Base-by-base conservation (phyloP, 225 moss, liverwort and hornwort genomes). In the Pseudoscleropodium purum region DNA sequence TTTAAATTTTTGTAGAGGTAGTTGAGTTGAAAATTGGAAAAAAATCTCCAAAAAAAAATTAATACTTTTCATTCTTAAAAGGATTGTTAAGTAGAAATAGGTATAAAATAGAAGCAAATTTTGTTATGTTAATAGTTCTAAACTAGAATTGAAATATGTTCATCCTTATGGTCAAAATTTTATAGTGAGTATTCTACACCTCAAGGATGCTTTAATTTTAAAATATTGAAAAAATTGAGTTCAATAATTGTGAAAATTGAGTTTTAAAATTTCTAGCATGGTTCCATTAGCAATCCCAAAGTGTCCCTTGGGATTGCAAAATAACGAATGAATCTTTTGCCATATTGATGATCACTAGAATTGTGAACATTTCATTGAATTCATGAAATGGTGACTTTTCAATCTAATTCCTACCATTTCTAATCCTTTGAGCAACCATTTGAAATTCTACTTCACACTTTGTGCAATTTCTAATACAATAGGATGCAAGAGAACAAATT, bases 111-210 rank as follows among this genome's bases (percentile, higher is more conserved):
- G 18, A 47, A 30, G 4, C 1, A 18, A 18, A 30, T 18, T 11
- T 5, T 17, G 11, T 47, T 6, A 47, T 29, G 2, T 10, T 18
- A 30, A 75, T 18, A 11, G 7, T 31, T 75, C 4, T 75, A 10
- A 75, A 30, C 0, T 29, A 8, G 2, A 11, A 18, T 18, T 47
- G 47, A 75, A 75, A 6, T 30, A 75, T 18, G 11, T 30, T 30
- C 2, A 75, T 47, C 2, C 11, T 30, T 11, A 47, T 31, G 4
- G 6, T 18, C 18, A 18, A 75, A 30, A 31, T 30, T 7, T 11
- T 7, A 0, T 8, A 4, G 31, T 2, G 2, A 47, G 0, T 47
- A 75, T 4, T 47, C 4, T 49, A 49, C 2, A 4, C 4, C 2
- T 1, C 4, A 7, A 4, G 4, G 1, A 49, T 18, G 7, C 31